Evolutionary conservation across 495 filamentous ascomycete genomes (phyloP), one percentile per base, ranked within the genome.

Genomic region (Corynascus novoguineensis): DNA sequence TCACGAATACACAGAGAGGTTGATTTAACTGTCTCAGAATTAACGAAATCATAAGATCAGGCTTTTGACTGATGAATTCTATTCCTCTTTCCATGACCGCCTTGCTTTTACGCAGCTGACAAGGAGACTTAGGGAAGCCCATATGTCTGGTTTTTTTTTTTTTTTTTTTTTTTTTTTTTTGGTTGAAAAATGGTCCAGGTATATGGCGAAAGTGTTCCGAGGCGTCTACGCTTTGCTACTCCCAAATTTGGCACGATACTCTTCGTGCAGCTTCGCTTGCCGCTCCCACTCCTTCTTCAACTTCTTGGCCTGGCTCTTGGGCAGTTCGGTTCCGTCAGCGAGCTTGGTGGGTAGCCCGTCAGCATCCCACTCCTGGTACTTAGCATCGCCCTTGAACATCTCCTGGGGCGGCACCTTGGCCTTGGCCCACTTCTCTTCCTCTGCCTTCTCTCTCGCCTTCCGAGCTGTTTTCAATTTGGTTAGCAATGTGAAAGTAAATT

Each of bases 231-330:
- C 4, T 9, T 46, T 50, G 5, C 41, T 54, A 5, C 31, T 50
- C 5, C 63, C 63, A 42, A 66, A 66, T 54, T 68, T 70, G 21
- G 27, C 55, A 1, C 64, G 60, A 37, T 69, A 76, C 60, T 80
- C 75, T 28, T 95, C 88, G 68, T 96, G 87, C 55, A 81, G 63
- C 79, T 89, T 95, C 79, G 87, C 95, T 77, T 97, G 93, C 68
- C 76, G 83, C 66, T 95, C 89, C 90, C 89, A 95, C 27, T 89
- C 88, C 77, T 97, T 97, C 74, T 73, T 84, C 34, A 97, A 68
- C 80, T 90, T 95, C 80, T 97, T 98, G 32, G 57, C 56, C 61
- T 81, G 78, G 54, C 79, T 86, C 78, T 97, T 98, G 22, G 89
- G 78, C 25, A 98, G 73, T 65, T 95, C 90, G 60, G 81, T 81